Evolutionary conservation across 23 red algal genomes (phyloP).

Genomic region (Gracilariopsis chorda): DNA sequence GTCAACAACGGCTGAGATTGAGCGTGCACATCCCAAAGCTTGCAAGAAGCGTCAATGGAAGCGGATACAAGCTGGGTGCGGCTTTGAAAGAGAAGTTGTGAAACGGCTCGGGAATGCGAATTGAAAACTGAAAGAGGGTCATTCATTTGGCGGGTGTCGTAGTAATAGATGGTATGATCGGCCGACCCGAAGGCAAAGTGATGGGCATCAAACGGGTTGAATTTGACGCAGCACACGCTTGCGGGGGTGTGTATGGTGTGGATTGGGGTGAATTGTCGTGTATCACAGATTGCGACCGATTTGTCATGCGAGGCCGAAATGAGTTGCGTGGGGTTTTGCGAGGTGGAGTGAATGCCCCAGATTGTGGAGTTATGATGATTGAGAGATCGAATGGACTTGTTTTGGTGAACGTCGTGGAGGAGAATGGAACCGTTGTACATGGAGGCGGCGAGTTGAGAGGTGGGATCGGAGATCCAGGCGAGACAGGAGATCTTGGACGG

Average conservation of each 20-base stretch:
- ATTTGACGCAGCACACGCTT: conserved; percentile 93
- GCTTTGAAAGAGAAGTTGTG: conserved; percentile 70
- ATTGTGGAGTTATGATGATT: conserved; percentile 62
- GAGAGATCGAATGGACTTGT: conserved; percentile 5
- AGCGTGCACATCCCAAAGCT: conserved; percentile 63
- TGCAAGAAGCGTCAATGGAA: conserved; percentile 69
- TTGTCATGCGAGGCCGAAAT: conserved; percentile 85
- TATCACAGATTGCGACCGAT: conserved; percentile 77
- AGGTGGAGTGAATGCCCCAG: conserved; percentile 81
- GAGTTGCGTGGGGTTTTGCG: conserved; percentile 49
- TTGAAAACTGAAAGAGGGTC: conserved; percentile 63
- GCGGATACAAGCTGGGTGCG: conserved; percentile 66
- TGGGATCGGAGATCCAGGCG: conserved; percentile 59
- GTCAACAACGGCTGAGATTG: conserved; percentile 46
- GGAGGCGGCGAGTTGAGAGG: conserved; percentile 41
- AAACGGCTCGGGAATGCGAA: conserved; percentile 81
- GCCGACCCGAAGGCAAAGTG: conserved; percentile 86
- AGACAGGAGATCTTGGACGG: conserved; percentile 78
- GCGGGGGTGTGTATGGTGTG: conserved; percentile 62
- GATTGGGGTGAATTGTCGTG: neutral
- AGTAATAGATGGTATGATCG: conserved; percentile 75
- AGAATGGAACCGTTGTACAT: conserved; percentile 87
- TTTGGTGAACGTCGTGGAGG: conserved; percentile 65
- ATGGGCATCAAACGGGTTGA: conserved; percentile 42
- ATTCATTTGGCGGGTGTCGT: conserved; percentile 76